phyloP scores from a whole-genome alignment of 225 moss, liverwort and hornwort species.

The Pseudisothecium myosuroides region DNA sequence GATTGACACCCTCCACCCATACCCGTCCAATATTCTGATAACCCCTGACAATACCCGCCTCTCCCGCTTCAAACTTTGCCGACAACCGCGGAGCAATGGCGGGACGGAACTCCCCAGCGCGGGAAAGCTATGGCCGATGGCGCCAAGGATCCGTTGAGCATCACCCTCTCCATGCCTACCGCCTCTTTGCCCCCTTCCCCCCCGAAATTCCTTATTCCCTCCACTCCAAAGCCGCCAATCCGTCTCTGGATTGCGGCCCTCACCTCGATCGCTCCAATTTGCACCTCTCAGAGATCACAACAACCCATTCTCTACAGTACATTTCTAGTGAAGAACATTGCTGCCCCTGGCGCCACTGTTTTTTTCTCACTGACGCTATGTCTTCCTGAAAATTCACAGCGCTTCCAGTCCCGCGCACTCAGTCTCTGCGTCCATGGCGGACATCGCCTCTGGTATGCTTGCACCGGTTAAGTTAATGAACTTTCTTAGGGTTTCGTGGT shows the following conservation, averaged over 20 bases:
- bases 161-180: background rate
- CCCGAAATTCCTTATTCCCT: rapidly evolving
- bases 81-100: background rate
- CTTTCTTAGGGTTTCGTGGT: background rate
- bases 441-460: slow-evolving; percentile 6
- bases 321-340: background rate
- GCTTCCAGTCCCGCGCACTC: background rate
- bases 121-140: slow-evolving; percentile 2
- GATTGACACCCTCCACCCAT: background rate
- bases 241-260: background rate
- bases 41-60: background rate
- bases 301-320: background rate
- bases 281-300: background rate
- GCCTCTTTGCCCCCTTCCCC: background rate
- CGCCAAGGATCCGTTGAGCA: slow-evolving; percentile 10
- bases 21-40: background rate
- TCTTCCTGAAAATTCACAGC: background rate
- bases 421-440: slow-evolving; percentile 6
- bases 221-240: background rate
- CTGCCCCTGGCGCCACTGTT: background rate
- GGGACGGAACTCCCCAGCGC: background rate
- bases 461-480: background rate
- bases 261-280: too few species aligned
- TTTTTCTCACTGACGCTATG: background rate
- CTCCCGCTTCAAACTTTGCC: background rate